phyloP scores from a whole-genome alignment of 495 filamentous ascomycete genomes.

The Pseudotulostoma volvatum region DNA sequence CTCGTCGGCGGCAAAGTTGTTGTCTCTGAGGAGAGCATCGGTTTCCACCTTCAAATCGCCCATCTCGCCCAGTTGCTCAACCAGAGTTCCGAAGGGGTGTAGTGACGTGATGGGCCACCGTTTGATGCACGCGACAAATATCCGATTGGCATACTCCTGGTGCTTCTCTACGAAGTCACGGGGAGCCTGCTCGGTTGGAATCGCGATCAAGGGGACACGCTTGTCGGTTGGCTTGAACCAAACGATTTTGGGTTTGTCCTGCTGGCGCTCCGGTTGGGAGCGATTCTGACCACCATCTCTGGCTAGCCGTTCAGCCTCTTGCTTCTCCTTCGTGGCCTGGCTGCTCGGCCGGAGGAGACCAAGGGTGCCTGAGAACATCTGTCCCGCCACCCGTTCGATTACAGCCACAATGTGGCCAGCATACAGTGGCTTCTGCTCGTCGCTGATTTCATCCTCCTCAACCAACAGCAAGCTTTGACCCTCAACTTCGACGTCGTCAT shows the following conservation, averaged over 20 bases:
- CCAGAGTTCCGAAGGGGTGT: slow-evolving; percentile 92
- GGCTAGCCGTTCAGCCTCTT: slow-evolving; percentile 87
- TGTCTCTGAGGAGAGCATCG: slow-evolving; percentile 88
- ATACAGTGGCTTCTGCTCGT: slow-evolving; percentile 93
- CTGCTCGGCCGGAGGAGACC: slow-evolving; percentile 89
- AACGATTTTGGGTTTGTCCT: slow-evolving; percentile 98
- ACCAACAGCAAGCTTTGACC: slow-evolving; percentile 92
- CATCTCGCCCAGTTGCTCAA: slow-evolving; percentile 95
- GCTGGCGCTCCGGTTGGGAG: slow-evolving; percentile 64
- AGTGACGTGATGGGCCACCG: slow-evolving; percentile 99
- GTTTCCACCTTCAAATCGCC: slow-evolving; percentile 93
- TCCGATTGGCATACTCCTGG: slow-evolving; percentile 89
- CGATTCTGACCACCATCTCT: slow-evolving; percentile 68
- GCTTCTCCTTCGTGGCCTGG: slow-evolving; percentile 98
- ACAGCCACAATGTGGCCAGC: slow-evolving; percentile 95
- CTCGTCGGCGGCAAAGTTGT: slow-evolving; percentile 95
- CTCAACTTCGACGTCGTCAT: slow-evolving; percentile 97
- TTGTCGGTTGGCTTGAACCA: slow-evolving; percentile 99
- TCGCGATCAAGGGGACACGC: slow-evolving; percentile 92
- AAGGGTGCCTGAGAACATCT: slow-evolving; percentile 98
- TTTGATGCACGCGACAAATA: slow-evolving; percentile 98
- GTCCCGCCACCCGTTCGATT: slow-evolving; percentile 87
- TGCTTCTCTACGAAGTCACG: slow-evolving; percentile 98
- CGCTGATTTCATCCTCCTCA: slow-evolving; percentile 96
- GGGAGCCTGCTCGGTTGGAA: slow-evolving; percentile 93